These are phyloP conservation scores for Leptographium flavum DNA, from an alignment of 2,329 filamentous ascomycete genomes.

Conservation along the genomic window DNA sequence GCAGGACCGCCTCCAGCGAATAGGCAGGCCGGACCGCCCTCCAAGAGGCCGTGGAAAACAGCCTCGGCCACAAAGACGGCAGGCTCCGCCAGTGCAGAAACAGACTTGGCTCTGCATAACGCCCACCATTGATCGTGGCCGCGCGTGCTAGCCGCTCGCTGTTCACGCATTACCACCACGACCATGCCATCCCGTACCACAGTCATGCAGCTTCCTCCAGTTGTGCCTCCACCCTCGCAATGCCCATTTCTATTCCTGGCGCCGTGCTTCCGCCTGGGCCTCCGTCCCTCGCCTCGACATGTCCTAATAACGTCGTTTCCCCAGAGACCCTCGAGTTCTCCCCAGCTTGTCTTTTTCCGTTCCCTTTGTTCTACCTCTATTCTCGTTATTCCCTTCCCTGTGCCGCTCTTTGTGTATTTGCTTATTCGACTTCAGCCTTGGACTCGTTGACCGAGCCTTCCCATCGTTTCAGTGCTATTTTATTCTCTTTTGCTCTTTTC, in stretches of 20 bases:
- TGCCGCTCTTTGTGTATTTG: slow-evolving; percentile 17
- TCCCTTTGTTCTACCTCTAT: slow-evolving; percentile 12
- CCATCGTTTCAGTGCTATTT: slow-evolving; percentile 18
- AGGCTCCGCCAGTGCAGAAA: background rate
- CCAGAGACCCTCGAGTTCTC: background rate
- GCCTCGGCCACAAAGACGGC: background rate
- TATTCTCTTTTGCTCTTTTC: background rate
- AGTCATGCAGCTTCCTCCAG: background rate
- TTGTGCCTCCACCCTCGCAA: background rate
- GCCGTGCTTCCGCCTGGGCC: background rate
- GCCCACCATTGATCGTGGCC: background rate
- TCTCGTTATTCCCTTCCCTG: slow-evolving; percentile 17
- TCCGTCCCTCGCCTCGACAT: background rate
- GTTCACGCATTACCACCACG: background rate
- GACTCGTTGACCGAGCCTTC: slow-evolving; percentile 32
- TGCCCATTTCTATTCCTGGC: background rate
- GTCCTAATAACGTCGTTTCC: too few species aligned
- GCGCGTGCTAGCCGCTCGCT: slow-evolving; percentile 10
- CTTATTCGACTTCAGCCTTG: background rate
- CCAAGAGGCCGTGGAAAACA: background rate
- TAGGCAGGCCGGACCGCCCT: background rate
- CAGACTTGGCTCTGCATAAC: background rate
- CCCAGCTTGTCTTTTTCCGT: slow-evolving; percentile 1
- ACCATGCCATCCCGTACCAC: background rate
- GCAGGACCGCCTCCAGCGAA: background rate